Conservation (phyloP, 371 early-diverging fungal genomes). For the Entomophthora muscae region DNA sequence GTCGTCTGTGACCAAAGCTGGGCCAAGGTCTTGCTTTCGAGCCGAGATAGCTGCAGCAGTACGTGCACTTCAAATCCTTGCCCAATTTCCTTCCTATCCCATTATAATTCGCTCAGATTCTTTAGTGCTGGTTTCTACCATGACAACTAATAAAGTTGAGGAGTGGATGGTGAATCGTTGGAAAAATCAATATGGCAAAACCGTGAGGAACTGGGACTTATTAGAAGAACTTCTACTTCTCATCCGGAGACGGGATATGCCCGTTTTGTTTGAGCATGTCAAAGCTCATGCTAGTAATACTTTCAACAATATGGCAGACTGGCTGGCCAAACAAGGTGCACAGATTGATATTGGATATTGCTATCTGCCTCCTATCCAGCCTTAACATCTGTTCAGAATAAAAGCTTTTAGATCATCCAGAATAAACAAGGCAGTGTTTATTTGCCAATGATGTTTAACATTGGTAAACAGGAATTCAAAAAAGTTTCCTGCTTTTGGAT, state of each 20-base stretch:
- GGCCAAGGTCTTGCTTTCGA: background rate
- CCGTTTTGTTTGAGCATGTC: background rate
- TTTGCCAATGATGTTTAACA: too few relatives aligned
- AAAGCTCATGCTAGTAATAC: background rate
- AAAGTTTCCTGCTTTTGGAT: too few relatives aligned
- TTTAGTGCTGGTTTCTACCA: background rate
- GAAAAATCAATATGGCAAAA: background rate
- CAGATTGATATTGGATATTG: background rate
- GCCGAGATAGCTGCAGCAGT: background rate
- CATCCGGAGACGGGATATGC: background rate
- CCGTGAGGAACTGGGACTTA: background rate
- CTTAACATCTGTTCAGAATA: background rate
- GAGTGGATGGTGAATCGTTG: background rate
- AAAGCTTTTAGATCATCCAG: too few relatives aligned
- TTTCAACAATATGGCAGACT: conserved; percentile 2
- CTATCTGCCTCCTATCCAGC: background rate
- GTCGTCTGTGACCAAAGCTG: background rate
- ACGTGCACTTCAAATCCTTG: background rate
- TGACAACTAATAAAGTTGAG: background rate
- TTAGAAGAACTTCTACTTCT: background rate
- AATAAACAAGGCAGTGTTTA: too few relatives aligned
- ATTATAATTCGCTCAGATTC: background rate
- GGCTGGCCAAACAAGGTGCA: background rate
- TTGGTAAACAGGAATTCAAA: too few relatives aligned
- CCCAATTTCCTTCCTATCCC: background rate